Conservation (phyloP, 1,284 basidiomycete species). For the Agaricales sp. region DNA sequence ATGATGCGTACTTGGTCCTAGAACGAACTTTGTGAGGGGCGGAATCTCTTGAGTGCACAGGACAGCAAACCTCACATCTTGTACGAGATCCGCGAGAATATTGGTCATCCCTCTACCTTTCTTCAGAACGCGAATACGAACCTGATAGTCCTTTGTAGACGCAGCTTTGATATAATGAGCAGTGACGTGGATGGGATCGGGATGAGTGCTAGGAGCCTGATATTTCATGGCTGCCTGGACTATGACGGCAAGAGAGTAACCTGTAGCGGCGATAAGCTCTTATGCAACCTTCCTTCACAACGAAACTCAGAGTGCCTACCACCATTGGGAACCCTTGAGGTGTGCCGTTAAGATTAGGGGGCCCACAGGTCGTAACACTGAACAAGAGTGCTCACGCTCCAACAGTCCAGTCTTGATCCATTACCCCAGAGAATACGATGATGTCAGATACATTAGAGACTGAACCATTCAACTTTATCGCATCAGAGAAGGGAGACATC, state of each 20-base stretch:
- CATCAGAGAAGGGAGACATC: slow-evolving; percentile 30
- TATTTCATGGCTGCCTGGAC: slow-evolving; percentile 41
- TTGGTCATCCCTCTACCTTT: slow-evolving; percentile 42
- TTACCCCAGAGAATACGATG: slow-evolving; percentile 25
- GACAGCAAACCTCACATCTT: slow-evolving; percentile 38
- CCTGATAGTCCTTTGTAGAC: slow-evolving; percentile 27
- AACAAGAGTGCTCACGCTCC: slow-evolving; percentile 24
- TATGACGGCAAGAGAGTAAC: slow-evolving; percentile 45
- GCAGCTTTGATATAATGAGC: slow-evolving; percentile 45
- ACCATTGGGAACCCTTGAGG: slow-evolving; percentile 40
- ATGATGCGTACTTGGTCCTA: slow-evolving; percentile 38
- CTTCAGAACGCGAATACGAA: slow-evolving; percentile 35
- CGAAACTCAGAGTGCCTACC: slow-evolving; percentile 22
- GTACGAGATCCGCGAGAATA: slow-evolving; percentile 42
- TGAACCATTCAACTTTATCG: slow-evolving; percentile 17
- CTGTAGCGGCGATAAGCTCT: slow-evolving; percentile 19
- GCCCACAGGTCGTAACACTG: neutral
- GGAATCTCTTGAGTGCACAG: neutral
- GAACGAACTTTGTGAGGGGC: slow-evolving; percentile 1
- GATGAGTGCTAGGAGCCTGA: slow-evolving; percentile 34
- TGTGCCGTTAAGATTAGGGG: slow-evolving; percentile 4
- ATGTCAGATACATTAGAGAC: slow-evolving; percentile 11
- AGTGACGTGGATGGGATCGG: slow-evolving; percentile 47
- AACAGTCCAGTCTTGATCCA: slow-evolving; percentile 35
- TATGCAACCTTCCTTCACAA: neutral